Evolutionary conservation across 495 filamentous ascomycete genomes (phyloP).

Genomic region (Penicillium lagena): DNA sequence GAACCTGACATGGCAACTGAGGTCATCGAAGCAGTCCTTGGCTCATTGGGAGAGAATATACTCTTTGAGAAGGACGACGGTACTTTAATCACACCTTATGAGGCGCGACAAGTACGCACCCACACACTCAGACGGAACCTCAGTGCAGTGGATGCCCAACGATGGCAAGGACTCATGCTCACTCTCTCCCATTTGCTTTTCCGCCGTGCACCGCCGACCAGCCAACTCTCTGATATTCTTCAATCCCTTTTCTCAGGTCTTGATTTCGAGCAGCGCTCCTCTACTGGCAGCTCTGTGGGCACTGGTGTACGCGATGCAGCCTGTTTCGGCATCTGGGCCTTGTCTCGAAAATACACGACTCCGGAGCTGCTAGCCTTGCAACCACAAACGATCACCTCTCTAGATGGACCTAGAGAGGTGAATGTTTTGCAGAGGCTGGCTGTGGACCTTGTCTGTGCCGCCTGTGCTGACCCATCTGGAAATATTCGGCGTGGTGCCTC

Average conservation of each 20-base stretch:
- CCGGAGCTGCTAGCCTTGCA: slow-evolving; percentile 62
- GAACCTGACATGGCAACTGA: slow-evolving; percentile 73
- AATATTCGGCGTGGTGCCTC: slow-evolving; percentile 91
- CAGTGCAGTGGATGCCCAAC: slow-evolving; percentile 65
- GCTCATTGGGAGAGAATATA: slow-evolving; percentile 67
- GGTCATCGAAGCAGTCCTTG: slow-evolving; percentile 78
- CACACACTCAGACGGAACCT: slow-evolving; percentile 50
- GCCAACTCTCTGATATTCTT: slow-evolving; percentile 62
- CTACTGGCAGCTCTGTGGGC: slow-evolving; percentile 77
- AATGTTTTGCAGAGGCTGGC: slow-evolving; percentile 69
- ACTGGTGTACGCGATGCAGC: slow-evolving; percentile 94
- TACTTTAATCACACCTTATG: slow-evolving; percentile 26
- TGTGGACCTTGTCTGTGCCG: slow-evolving; percentile 69
- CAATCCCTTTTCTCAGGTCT: slow-evolving; percentile 66
- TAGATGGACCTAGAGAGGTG: slow-evolving; percentile 17
- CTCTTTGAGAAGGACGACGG: slow-evolving; percentile 51
- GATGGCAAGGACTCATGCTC: slow-evolving; percentile 89
- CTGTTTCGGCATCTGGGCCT: slow-evolving; percentile 90
- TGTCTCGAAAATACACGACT: slow-evolving; percentile 83
- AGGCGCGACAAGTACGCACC: slow-evolving; percentile 24
- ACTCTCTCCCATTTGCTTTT: slow-evolving; percentile 82
- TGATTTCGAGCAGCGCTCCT: slow-evolving; percentile 76
- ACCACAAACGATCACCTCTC: slow-evolving; percentile 23
- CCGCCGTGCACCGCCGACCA: slow-evolving; percentile 61
- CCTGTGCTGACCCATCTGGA: slow-evolving; percentile 81